phyloP scores from a whole-genome alignment of 805 yeast species.

The Yamadazyma olivae region DNA sequence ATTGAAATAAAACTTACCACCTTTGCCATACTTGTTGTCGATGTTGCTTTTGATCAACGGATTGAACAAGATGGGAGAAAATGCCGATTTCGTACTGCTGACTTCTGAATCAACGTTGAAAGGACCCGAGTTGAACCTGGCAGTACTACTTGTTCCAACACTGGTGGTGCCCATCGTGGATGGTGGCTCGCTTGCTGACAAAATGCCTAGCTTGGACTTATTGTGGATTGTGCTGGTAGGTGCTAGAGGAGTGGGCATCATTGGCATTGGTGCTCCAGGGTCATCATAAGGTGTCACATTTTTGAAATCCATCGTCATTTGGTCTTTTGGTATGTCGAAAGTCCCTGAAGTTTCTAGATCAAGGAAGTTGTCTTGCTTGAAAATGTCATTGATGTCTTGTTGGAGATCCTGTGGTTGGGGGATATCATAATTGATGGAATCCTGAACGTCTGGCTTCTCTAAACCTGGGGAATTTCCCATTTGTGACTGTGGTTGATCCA shows the following conservation, averaged over 20 bases:
- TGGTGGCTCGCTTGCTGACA: neutral
- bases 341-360: constrained; percentile 9
- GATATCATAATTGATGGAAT: too few relatives aligned
- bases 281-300: constrained; percentile 53
- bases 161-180: neutral
- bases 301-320: constrained; percentile 45
- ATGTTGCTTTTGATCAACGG: constrained; percentile 73
- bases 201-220: too few relatives aligned
- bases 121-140: neutral
- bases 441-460: too few relatives aligned
- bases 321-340: constrained; percentile 55
- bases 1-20: constrained; percentile 82
- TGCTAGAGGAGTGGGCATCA: constrained; percentile 47
- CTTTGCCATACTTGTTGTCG: constrained; percentile 82
- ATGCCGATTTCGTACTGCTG: constrained; percentile 46
- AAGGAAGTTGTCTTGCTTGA: constrained; percentile 3
- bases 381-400: constrained; percentile 4
- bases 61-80: constrained; percentile 79
- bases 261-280: constrained; percentile 82
- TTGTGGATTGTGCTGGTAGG: constrained; percentile 13
- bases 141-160: neutral
- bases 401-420: neutral
- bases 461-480: too few relatives aligned
- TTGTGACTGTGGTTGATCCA: neutral
- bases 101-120: constrained; percentile 6